A percentile compares a stretch with the other conserved stretches of the same genome.
phyloP scores from a whole-genome alignment of 164 flowering plant species.

The Warburgia ugandensis region DNA sequence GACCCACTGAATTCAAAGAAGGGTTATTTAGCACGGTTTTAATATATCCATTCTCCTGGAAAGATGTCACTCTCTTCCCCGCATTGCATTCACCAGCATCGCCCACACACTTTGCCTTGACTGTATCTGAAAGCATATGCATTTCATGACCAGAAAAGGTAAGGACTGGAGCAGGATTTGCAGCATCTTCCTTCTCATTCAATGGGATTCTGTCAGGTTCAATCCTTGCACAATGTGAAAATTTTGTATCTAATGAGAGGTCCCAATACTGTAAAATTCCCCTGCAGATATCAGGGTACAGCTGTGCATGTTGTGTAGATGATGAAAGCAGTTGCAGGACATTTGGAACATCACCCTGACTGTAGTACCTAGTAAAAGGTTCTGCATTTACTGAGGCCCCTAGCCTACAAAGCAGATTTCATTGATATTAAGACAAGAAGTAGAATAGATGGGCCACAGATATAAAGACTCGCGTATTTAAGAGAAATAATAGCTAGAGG shows the following conservation, averaged over 20 bases:
- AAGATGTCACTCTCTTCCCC: constrained; percentile 15
- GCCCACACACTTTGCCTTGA: constrained; percentile 17
- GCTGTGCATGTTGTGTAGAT: constrained; percentile 30
- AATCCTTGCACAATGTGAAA: constrained; percentile 16
- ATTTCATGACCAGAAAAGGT: constrained; percentile 14
- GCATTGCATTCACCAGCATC: constrained; percentile 15
- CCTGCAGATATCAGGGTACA: constrained; percentile 56
- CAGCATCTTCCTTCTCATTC: constrained; percentile 19
- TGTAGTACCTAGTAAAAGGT: constrained; percentile 54
- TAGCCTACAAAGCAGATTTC: constrained; percentile 65
- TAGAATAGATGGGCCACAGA: background rate
- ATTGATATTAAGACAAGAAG: background rate
- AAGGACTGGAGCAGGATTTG: constrained; percentile 3
- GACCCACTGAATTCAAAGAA: constrained; percentile 13
- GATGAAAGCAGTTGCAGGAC: constrained; percentile 46
- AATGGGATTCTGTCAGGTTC: constrained; percentile 8
- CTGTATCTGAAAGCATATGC: background rate
- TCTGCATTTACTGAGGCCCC: constrained; percentile 30
- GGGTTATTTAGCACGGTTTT: constrained; percentile 13
- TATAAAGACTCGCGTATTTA: no score
- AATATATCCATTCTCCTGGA: constrained; percentile 8
- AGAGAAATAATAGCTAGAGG: no score
- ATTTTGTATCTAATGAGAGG: constrained; percentile 25
- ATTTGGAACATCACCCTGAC: constrained; percentile 47
- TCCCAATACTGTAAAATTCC: constrained; percentile 65